Base-by-base conservation (phyloP, 495 filamentous ascomycete genomes). In the Xylaria flabelliformis region DNA sequence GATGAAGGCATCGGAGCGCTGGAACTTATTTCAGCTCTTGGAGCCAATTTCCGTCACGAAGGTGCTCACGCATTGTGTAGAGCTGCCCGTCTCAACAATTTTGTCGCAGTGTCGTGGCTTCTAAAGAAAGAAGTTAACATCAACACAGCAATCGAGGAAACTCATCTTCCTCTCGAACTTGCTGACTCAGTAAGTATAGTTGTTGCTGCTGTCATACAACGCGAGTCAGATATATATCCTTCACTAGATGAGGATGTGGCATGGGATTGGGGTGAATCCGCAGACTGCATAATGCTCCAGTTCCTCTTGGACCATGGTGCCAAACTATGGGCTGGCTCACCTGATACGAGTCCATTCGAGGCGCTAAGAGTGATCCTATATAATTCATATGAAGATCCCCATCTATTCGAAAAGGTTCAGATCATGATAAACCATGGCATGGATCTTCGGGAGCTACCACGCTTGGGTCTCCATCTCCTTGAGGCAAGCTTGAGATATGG, bases 81-180 rank as follows among this genome's bases (percentile, higher is more conserved):
- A 19, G 75, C 75, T 26, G 71, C 75, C 32, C 32, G 56, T 15
- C 46, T 63, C 12, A 48, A 75, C 32, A 77, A 75, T 21, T 73
- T 67, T 24, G 42, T 46, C 24, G 75, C 75, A 24, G 73, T 73
- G 8, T 68, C 63, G 2, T 77, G 70, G 70, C 48, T 77, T 7
- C 55, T 77, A 10, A 53, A 63, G 9, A 41, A n/a, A 36, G 73
- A 70, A 24, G 73, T 77, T 15, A 67, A 77, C n/a, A 58, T 77
- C n/a, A 77, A 77, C n/a, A 48, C 67, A 2, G 41, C 13, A 61
- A 26, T 34, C 15, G 66, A 64, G 24, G 6, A 39, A 39, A 46
- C 72, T 42, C 13, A 46, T 46, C 42, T 3, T 17, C 42, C 12
- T 4, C 13, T 46, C 4, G 3, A 15, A 3, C 0, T 17, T 17